Evolutionary conservation across 208 protist species (phyloP).

Genomic region (Angomonas deanei): DNA sequence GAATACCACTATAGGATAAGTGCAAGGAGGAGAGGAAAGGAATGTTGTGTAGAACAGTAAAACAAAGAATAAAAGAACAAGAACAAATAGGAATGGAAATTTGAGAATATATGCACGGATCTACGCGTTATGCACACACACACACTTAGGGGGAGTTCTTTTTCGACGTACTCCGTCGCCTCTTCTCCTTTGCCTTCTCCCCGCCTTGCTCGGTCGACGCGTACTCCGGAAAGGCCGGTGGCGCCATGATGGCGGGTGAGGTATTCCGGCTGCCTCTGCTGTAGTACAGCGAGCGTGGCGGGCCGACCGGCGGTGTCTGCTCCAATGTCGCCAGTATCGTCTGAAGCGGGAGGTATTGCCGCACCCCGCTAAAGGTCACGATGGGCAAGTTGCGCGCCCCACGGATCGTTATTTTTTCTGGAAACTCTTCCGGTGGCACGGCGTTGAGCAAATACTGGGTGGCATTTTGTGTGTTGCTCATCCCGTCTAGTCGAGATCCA

Average conservation of each 20-base stretch:
- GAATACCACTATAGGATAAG: neutral
- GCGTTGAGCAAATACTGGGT: constrained; percentile 22
- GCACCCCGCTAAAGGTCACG: constrained; percentile 45
- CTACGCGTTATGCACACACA: too few relatives aligned
- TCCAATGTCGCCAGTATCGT: constrained; percentile 41
- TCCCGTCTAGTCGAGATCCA: constrained; percentile 10
- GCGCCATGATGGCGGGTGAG: neutral
- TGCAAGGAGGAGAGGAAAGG: neutral
- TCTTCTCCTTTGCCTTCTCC: neutral
- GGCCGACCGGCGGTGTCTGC: constrained; percentile 50
- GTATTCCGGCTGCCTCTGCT: neutral
- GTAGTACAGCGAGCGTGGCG: constrained; percentile 36
- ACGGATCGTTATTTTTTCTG: constrained; percentile 59
- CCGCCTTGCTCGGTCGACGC: neutral
- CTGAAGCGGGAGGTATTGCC: constrained; percentile 48
- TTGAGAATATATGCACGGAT: too few relatives aligned
- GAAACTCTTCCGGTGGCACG: constrained; percentile 43
- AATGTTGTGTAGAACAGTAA: neutral
- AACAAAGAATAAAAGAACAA: constrained; percentile 1
- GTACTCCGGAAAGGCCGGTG: neutral
- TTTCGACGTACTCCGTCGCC: neutral
- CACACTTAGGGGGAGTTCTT: too few relatives aligned
- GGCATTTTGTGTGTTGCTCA: neutral
- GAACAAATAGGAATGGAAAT: neutral
- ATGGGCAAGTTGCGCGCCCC: constrained; percentile 47